Percentiles rank a stretch among this genome's conserved stretches.
These are phyloP conservation scores for Globisporangium lucens DNA, from an alignment of 352 stramenopile species.

Conservation along the genomic window DNA sequence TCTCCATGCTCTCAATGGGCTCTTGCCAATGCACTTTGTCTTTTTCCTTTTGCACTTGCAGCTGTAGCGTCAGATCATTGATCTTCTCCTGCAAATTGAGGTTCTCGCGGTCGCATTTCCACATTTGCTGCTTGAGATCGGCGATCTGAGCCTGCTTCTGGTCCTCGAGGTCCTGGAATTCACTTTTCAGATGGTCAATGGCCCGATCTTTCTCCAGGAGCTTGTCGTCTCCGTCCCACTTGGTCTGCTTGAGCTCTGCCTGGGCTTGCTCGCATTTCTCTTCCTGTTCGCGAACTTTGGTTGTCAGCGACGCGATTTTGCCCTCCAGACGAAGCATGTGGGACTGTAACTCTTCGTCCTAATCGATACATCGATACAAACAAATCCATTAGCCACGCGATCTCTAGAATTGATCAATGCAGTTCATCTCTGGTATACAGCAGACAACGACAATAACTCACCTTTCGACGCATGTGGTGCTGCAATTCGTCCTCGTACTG, in stretches of 20 bases:
- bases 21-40: conserved; percentile 61
- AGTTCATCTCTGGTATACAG: not conserved
- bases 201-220: conserved; percentile 55
- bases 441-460: conserved; percentile 20
- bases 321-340: conserved; percentile 23
- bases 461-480: conserved; percentile 40
- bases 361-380: not conserved
- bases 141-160: conserved; percentile 35
- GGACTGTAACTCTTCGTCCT: conserved; percentile 33
- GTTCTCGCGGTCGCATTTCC: conserved; percentile 38
- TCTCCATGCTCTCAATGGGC: conserved; percentile 45
- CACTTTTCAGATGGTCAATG: conserved; percentile 42
- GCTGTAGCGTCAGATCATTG: conserved; percentile 38
- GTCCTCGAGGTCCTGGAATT: conserved; percentile 59
- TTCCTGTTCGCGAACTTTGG: conserved; percentile 48
- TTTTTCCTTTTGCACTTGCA: conserved; percentile 57
- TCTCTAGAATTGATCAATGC: too few relatives aligned
- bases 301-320: conserved; percentile 43
- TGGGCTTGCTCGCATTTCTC: conserved; percentile 47
- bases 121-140: conserved; percentile 58
- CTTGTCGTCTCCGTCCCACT: conserved; percentile 63
- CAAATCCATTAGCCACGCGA: too few relatives aligned
- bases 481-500: conserved; percentile 75
- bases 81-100: conserved; percentile 46
- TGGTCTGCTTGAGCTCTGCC: conserved; percentile 53